Base-by-base conservation (phyloP, 78 protist species). In the Dictyostelium citrinum region DNA sequence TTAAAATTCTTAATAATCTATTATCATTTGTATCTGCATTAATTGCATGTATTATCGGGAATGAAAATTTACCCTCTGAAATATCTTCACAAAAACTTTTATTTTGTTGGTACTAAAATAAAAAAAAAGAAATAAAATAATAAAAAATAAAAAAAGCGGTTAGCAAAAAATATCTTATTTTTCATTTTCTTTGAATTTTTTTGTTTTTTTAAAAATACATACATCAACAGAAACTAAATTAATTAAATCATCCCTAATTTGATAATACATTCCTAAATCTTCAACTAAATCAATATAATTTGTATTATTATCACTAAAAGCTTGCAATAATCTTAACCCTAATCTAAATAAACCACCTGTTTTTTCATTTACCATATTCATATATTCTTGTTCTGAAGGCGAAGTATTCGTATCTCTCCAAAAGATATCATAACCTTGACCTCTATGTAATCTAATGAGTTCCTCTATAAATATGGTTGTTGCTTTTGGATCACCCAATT, bases 1-100 rank as follows among this genome's bases (percentile, higher is more conserved):
- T 91, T 45, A 97, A 61, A 22, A 97, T 96, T 79, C 86, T 49
- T 17, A 93, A 46, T 33, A 96, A 70, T 58, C 90, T 75, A n/a
- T 31, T 31, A 39, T 95, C 96, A 24, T 20, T 31, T 17, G 90
- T 12, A 22, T 60, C 31, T n/a, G 71, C 43, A 9, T 68, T 91
- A 8, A 98, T 85, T 46, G 90, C 41, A 64, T 97, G 97, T 17
- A 96, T 96, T 46, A 97, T 96, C 22, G 97, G 98, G 91, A 88
- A 98, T 41, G 98, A 96, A 83, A 96, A 98, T 78, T 98, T 98
- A 51, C 99, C 99, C 81, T 98, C 99, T n/a, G 99, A 93, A 31
- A 98, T 64, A 82, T 98, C 95, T 81, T 90, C 95, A 83, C 91
- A 82, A 81, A 90, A 90, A 64, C 86, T 83, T 64, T 90, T 90